These are phyloP conservation scores for Russula griseocarnosa DNA, from an alignment of 768 basidiomycete species.

Conservation along the genomic window DNA sequence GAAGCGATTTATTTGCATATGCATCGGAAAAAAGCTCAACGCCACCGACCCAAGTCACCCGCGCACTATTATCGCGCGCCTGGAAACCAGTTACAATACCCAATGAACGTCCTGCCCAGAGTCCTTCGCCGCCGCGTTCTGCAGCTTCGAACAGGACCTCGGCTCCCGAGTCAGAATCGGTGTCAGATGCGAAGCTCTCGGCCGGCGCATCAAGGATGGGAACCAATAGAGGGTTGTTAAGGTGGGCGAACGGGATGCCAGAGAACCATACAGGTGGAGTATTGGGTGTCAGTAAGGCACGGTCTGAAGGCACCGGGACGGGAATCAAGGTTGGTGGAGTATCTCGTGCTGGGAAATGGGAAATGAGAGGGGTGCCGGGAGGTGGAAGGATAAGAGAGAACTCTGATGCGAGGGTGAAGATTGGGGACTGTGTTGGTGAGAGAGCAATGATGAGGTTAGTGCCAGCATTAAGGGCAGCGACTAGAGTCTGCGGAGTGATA, in stretches of 20 bases:
- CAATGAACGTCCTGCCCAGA: constrained; percentile 77
- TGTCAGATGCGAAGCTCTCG: constrained; percentile 73
- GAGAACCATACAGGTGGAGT: constrained; percentile 70
- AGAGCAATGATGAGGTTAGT: constrained; percentile 85
- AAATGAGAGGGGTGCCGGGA: constrained; percentile 76
- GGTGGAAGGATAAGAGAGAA: constrained; percentile 89
- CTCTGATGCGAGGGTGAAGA: constrained; percentile 79
- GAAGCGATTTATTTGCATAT: constrained; percentile 59
- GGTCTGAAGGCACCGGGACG: constrained; percentile 46
- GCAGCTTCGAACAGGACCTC: constrained; percentile 66
- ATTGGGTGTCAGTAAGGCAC: constrained; percentile 46
- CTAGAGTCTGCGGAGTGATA: constrained; percentile 76
- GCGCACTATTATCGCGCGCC: constrained; percentile 66
- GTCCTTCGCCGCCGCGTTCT: constrained; percentile 71
- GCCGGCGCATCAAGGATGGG: constrained; percentile 76
- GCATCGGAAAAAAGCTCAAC: constrained; percentile 76
- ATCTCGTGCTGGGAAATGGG: constrained; percentile 77
- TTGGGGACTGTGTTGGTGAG: constrained; percentile 67
- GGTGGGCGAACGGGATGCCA: constrained; percentile 60
- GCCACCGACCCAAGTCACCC: constrained; percentile 79
- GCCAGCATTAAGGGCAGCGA: constrained; percentile 60
- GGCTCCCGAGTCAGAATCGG: constrained; percentile 51
- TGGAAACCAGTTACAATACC: constrained; percentile 88
- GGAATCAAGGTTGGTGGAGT: constrained; percentile 63
- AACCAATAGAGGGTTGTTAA: constrained; percentile 72